A percentile compares a stretch with the other conserved stretches of the same genome.
These are phyloP conservation scores for Excoecaria cochinchinensis DNA, from an alignment of 345 rosid genomes.

Conservation along the genomic window DNA sequence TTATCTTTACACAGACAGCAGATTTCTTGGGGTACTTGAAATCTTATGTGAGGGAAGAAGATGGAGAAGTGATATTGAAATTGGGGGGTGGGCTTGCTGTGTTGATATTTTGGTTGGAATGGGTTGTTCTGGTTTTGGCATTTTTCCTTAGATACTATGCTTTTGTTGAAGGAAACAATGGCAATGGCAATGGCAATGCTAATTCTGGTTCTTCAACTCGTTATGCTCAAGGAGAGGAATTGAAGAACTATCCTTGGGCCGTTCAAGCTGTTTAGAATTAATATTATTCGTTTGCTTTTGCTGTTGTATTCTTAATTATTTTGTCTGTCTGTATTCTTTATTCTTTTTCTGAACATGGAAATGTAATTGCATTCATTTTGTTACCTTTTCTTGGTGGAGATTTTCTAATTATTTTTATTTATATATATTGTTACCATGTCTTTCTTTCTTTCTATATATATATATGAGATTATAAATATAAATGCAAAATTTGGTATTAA, in stretches of 20 bases:
- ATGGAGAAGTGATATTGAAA: constrained; percentile 70
- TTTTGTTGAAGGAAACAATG: constrained; percentile 51
- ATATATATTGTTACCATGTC: too few relatives aligned
- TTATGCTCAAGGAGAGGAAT: constrained; percentile 46
- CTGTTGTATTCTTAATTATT: neutral
- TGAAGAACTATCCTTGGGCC: constrained; percentile 78
- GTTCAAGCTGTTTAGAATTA: constrained; percentile 37
- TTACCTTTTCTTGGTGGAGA: too few relatives aligned
- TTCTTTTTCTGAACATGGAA: too few relatives aligned
- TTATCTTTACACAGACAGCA: constrained; percentile 67
- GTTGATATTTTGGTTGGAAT: constrained; percentile 71
- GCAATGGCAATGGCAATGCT: constrained; percentile 9
- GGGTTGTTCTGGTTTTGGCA: constrained; percentile 80
- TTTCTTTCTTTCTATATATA: too few relatives aligned
- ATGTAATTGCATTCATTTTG: too few relatives aligned
- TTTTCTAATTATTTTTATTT: too few relatives aligned
- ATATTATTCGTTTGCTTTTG: neutral
- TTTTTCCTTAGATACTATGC: constrained; percentile 77
- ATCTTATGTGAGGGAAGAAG: constrained; percentile 85
- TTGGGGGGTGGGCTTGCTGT: constrained; percentile 74
- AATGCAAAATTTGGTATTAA: too few relatives aligned
- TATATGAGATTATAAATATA: too few relatives aligned
- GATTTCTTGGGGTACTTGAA: constrained; percentile 65
- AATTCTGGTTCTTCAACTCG: too few relatives aligned
- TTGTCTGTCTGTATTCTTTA: neutral